A percentile compares a stretch with the other conserved stretches of the same genome.
Conservation (phyloP, 2,329 filamentous ascomycete genomes). For the Aureobasidium musti region DNA sequence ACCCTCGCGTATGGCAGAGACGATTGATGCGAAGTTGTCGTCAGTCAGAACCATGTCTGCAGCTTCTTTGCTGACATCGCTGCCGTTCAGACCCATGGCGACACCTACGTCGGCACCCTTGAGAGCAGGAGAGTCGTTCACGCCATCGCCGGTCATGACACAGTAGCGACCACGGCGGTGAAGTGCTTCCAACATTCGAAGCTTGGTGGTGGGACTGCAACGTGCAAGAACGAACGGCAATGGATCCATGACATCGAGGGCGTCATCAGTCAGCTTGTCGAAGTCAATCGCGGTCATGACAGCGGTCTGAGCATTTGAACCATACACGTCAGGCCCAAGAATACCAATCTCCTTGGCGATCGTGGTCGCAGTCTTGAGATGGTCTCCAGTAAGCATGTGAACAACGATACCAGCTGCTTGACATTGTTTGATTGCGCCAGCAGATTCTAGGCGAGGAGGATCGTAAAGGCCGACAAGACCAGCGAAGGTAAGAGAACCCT, state of each 20-base stretch:
- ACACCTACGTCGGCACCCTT: conserved; percentile 51
- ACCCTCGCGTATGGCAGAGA: conserved; percentile 50
- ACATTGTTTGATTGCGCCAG: conserved; percentile 48
- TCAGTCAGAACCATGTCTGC: conserved; percentile 51
- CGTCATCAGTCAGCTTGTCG: conserved; percentile 47
- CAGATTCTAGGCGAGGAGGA: conserved; percentile 40
- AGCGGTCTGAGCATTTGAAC: conserved; percentile 37
- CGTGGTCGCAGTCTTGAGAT: conserved; percentile 50
- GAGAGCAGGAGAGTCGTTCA: conserved; percentile 51
- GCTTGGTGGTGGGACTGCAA: conserved; percentile 51
- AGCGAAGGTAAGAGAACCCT: conserved; percentile 32
- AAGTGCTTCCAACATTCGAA: conserved; percentile 52
- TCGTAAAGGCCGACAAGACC: conserved; percentile 42
- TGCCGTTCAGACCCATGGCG: conserved; percentile 49
- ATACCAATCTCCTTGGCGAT: conserved; percentile 53
- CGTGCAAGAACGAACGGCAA: conserved; percentile 51
- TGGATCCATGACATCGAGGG: conserved; percentile 47
- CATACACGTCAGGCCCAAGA: conserved; percentile 39
- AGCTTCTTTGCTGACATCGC: conserved; percentile 50
- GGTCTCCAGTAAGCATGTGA: conserved; percentile 54
- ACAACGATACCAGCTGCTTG: conserved; percentile 52
- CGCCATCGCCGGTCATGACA: conserved; percentile 50
- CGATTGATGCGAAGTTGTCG: conserved; percentile 50
- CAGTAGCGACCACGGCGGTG: conserved; percentile 48
- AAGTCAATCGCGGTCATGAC: conserved; percentile 51